Evolutionary conservation across 768 basidiomycete species (phyloP), one percentile per base, ranked within the genome.

Genomic region (Auricularia cornea): DNA sequence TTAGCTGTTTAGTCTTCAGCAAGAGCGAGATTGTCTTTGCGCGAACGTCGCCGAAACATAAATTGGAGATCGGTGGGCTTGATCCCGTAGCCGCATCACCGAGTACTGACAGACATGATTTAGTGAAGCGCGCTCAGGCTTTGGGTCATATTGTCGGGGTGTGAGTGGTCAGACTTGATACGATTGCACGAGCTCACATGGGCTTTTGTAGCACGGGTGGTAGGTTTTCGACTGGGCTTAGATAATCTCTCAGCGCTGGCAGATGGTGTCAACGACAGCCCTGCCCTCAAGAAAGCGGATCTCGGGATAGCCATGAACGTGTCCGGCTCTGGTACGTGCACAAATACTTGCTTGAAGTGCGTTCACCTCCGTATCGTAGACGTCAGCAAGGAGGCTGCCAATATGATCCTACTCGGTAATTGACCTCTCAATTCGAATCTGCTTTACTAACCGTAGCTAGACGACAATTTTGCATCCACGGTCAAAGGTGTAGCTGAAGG

Each of bases 291-390:
- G 70, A 84, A 84, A 74, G 86, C 87, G 31, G 86, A 87, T 66
- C 78, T 88, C 28, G 87, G 87, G 32, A 88, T 88, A 68, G 86
- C 86, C 1, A 89, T 89, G 86, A 87, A 87, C 67, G 84, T 87
- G 38, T 87, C 86, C 29, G 87, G 86, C 35, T 87, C 86, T 3
- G 44, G 44, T 23, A 20, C 20, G 44, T 48, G 35, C 35, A 38
- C 10, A 38, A 8, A 14, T 38, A 10, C 35, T 8, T 48, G 44
- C 23, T 48, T 0, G 20, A 40, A 8, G 8, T 8, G 38, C 8
- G 38, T 40, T 8, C 38, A 40, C 38, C 8, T 40, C 8, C 8
- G 38, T 40, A 40, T 40, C 20, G 20, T 48, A 48, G 87, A 88
- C 66, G 86, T 88, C 12, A 87, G 86, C 1, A 88, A 89, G 68